These are phyloP conservation scores for Neurospora sp. DNA, from an alignment of 495 filamentous ascomycete genomes.

Conservation along the genomic window DNA sequence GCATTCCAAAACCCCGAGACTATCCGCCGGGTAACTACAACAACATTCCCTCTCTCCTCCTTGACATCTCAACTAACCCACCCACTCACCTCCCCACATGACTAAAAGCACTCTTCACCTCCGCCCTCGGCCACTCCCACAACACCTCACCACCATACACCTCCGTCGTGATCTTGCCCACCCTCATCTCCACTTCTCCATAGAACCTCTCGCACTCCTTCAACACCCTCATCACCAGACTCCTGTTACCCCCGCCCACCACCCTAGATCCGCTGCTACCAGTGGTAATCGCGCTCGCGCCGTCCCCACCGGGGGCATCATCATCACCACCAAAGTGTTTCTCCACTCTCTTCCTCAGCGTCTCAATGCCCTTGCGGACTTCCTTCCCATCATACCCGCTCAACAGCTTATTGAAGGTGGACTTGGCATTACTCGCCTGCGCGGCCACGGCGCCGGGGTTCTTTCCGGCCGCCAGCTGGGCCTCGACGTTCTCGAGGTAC, in stretches of 20 bases:
- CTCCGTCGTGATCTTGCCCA: conserved; percentile 49
- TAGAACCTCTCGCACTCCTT: conserved; percentile 74
- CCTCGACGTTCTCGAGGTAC: conserved; percentile 75
- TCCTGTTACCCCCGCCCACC: conserved; percentile 24
- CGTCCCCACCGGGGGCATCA: conserved; percentile 28
- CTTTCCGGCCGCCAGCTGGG: conserved; percentile 46
- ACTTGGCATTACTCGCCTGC: conserved; percentile 68
- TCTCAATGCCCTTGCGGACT: conserved; percentile 72
- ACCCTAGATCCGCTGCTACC: background rate
- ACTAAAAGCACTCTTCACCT: conserved; percentile 42
- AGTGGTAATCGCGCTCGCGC: background rate
- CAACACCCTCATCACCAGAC: conserved; percentile 67
- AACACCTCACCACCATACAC: conserved; percentile 46
- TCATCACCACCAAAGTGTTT: conserved; percentile 92
- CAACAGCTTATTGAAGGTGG: conserved; percentile 74
- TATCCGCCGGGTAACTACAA: background rate
- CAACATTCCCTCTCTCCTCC: background rate
- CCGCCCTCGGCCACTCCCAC: conserved; percentile 44
- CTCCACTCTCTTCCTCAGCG: conserved; percentile 79
- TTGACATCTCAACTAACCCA: background rate
- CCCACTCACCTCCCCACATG: conserved; percentile 26
- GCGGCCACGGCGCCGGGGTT: conserved; percentile 44
- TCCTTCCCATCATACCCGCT: conserved; percentile 71
- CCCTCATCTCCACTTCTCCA: conserved; percentile 58
- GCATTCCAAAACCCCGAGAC: background rate